Base-by-base conservation (phyloP, 2,329 filamentous ascomycete genomes). In the Fusarium camptoceras region DNA sequence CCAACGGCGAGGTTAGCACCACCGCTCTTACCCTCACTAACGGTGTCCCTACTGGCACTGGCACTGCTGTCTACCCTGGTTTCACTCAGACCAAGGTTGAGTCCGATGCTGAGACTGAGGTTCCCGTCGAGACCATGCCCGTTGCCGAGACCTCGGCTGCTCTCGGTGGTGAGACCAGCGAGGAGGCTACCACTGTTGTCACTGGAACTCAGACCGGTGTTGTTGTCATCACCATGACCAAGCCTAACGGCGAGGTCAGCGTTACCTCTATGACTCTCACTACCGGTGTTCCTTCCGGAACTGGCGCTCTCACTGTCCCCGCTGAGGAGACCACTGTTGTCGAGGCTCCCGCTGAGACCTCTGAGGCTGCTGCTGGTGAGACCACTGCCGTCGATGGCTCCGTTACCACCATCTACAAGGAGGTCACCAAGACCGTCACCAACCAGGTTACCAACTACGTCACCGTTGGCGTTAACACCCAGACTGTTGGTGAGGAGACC, bases 201-300 rank as follows among this genome's bases (percentile, higher is more conserved):
- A 18, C 43, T 11, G 54, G 30, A 49, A 56, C 54, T 7, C 30
- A 56, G 24, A 57, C 59, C 20, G 61, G 59, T 18, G 61, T 64
- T 25, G 59, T 64, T 58, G 30, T 64, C 16, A 64, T 64, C 28
- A 64, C 61, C 41, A 67, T 75, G 61, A 69, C 72, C 27, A 67
- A 71, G 61, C 49, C 64, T 28, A 54, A 65, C 20, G 68, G 65
- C 2, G 71, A 70, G 53, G 43, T 64, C 20, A 71, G 71, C 50
- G 47, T 57, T 18, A 66, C 65, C 39, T 58, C 66, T 25, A 50
- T 71, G 24, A 66, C 57, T 20, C 53, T 73, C 20, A 59, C 49
- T 39, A 57, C 55, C 28, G 71, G 53, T 20, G 42, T 56, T 20
- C 68, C 68, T 43, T 60, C 71, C 7, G 68, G 68, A 15, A 63